phyloP scores from a whole-genome alignment of 2,329 filamentous ascomycete genomes.

The Fusarium globosum region DNA sequence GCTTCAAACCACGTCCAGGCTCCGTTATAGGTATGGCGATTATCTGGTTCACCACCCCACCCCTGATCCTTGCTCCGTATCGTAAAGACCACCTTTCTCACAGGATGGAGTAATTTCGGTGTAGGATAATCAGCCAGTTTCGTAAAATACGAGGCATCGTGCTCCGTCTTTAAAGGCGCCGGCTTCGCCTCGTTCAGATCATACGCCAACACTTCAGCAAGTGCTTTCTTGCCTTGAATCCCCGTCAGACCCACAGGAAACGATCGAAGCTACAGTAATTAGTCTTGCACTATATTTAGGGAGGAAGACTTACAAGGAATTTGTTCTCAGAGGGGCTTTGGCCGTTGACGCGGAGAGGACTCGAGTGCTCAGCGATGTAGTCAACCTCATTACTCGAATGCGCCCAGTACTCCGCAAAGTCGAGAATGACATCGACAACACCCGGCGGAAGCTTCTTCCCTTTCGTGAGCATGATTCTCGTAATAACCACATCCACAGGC shows the following conservation, averaged over 20 bases:
- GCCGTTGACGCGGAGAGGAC: constrained; percentile 41
- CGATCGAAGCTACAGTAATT: constrained; percentile 50
- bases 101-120: constrained; percentile 59
- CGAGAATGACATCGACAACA: constrained; percentile 66
- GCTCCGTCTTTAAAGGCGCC: constrained; percentile 41
- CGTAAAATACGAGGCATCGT: constrained; percentile 46
- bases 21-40: constrained; percentile 55
- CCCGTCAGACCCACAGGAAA: constrained; percentile 52
- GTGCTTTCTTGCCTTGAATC: constrained; percentile 41
- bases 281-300: neutral
- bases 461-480: constrained; percentile 60
- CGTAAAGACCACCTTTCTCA: constrained; percentile 71
- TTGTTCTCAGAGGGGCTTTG: constrained; percentile 43
- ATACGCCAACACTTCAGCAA: constrained; percentile 47
- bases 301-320: constrained; percentile 47
- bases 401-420: constrained; percentile 72
- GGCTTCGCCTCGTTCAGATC: constrained; percentile 46
- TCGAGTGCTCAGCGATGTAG: constrained; percentile 38
- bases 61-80: constrained; percentile 70
- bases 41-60: constrained; percentile 54
- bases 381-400: constrained; percentile 55
- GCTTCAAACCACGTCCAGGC: constrained; percentile 74
- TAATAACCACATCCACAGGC: constrained; percentile 61
- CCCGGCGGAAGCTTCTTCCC: constrained; percentile 62
- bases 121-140: constrained; percentile 53